Conservation (phyloP, 495 filamentous ascomycete genomes). For the Chaetomidium leptoderma region DNA sequence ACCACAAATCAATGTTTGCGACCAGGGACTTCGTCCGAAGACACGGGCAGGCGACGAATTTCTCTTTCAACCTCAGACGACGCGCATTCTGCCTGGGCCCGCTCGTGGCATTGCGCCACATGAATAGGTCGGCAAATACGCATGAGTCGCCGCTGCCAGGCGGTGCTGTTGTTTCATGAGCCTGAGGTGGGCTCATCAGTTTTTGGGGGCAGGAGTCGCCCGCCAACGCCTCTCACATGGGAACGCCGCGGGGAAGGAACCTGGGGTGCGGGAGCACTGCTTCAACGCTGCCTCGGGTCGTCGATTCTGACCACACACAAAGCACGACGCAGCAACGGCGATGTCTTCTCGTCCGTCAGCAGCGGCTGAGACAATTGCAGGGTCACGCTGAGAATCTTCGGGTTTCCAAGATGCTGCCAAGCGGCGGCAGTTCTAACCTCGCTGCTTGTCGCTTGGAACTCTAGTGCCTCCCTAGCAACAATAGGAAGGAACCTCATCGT, state of each 20-base stretch:
- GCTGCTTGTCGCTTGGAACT: constrained; percentile 4
- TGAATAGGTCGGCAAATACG: not conserved
- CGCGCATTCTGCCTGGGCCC: too few species aligned
- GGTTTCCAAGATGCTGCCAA: not conserved
- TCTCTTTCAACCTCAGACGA: not conserved
- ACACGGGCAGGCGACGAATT: not conserved
- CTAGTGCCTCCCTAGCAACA: constrained; percentile 1
- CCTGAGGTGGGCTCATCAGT: not conserved
- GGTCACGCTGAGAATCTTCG: not conserved
- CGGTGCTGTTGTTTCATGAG: not conserved
- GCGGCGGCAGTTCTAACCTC: constrained; percentile 6
- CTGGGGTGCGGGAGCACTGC: not conserved
- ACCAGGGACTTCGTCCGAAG: too few species aligned
- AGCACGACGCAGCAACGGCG: not conserved
- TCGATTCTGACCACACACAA: not conserved
- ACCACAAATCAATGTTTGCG: not conserved
- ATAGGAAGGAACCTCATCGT: not conserved
- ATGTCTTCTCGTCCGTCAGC: not conserved
- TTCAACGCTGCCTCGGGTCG: not conserved
- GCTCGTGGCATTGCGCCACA: too few species aligned
- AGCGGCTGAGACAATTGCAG: constrained; percentile 1
- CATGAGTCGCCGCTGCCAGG: constrained; percentile 5
- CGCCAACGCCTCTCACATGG: constrained; percentile 3
- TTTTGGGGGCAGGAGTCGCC: not conserved
- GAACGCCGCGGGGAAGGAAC: not conserved